Evolutionary conservation across 164 flowering plant species (phyloP), one percentile per base, ranked within the genome.

Genomic region (Aristolochia contorta): DNA sequence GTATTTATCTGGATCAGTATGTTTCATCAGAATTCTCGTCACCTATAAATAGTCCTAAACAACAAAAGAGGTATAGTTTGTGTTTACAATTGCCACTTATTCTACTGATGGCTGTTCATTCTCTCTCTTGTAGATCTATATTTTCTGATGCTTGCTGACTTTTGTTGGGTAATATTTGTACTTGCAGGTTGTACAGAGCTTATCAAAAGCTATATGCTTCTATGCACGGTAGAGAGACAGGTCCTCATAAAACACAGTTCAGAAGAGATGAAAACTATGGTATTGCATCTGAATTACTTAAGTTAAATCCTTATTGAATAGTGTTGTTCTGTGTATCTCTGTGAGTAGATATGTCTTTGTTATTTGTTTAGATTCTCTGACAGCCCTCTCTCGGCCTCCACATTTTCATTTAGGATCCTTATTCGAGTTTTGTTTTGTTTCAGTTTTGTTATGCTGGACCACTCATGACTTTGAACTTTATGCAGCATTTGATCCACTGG

Each of bases 401-500:
- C 23, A 8, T 10, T 43, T 24, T 53, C 12, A 49, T 49, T 50
- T 49, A 33, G 30, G 10, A 37, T 37, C 43, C 43, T 37, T 4
- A 27, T 49, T 45, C 49, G 2, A 8, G 12, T 51, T 54, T 16
- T 54, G 47, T 16, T 66, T 65, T 65, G 30, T 79, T 71, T 66
- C 96, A 94, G 99, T 89, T 70, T 76, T 91, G 12, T 87, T 94
- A 32, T 91, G 99, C 77, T 94, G 99, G 99, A 89, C 87, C 21
- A 91, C 97, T 33, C 96, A 67, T 52, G 96, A 94, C 76, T 94
- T 91, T 77, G 99, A 94, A 67, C 85, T 94, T 47, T 94, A 94
- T 77, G 96, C 97, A 22, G 96, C 99, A 64, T 94, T 94, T 76
- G 97, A 94, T 82, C 97, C 97, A 33, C 93, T 91, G 49, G 97